A percentile compares a stretch with the other conserved stretches of the same genome.
These are phyloP conservation scores for Geosmithia putterillii DNA, from an alignment of 2,329 filamentous ascomycete genomes.

Conservation along the genomic window DNA sequence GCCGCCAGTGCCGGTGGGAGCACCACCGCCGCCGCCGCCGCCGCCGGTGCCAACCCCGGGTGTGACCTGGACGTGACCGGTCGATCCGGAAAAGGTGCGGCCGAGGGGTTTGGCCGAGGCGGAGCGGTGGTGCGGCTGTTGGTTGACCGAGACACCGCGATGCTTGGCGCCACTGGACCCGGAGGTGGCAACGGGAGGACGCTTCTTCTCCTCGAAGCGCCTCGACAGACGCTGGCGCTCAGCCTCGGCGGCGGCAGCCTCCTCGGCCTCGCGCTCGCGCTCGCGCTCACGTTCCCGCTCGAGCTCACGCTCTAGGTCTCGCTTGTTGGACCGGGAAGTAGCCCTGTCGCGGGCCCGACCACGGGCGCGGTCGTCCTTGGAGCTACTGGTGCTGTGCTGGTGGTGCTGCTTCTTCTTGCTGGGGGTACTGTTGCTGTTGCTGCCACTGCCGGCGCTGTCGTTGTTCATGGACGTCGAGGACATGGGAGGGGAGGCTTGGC, in stretches of 20 bases:
- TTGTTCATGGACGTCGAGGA: conserved; percentile 5
- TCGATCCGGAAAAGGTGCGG: neutral
- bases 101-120: neutral
- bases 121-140: neutral
- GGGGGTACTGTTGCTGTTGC: conserved; percentile 7
- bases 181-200: neutral
- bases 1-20: no score
- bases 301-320: no score
- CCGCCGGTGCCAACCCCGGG: neutral
- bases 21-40: no score
- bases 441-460: conserved; percentile 3
- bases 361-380: conserved; percentile 12
- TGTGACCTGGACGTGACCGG: neutral
- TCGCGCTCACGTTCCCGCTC: conserved; percentile 8
- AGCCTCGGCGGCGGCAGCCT: conserved; percentile 11
- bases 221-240: conserved; percentile 23
- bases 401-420: conserved; percentile 11
- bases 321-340: conserved; percentile 5
- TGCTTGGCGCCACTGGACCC: neutral
- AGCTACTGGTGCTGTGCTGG: conserved; percentile 3
- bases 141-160: neutral
- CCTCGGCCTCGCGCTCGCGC: conserved; percentile 11
- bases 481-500: neutral
- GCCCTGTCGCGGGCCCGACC: conserved; percentile 3
- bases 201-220: conserved; percentile 17